phyloP scores from a whole-genome alignment of 441 rosid species.

The Gossypium trilobum region DNA sequence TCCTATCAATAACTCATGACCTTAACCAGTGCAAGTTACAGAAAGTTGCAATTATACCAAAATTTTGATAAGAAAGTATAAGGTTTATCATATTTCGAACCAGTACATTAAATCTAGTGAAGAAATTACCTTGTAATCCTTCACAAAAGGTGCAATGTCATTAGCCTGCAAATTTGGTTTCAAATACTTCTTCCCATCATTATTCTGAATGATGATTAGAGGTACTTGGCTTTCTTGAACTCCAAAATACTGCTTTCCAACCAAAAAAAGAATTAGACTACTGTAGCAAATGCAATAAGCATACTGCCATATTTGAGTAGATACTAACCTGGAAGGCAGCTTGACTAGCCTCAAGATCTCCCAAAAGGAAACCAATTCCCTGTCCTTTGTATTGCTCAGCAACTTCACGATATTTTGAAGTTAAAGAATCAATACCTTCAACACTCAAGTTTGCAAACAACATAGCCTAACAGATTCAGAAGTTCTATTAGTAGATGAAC shows the following conservation, averaged over 20 bases:
- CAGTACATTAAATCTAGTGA: slow-evolving; percentile 5
- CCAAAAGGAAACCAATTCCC: slow-evolving; percentile 61
- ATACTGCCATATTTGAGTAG: slow-evolving; percentile 1
- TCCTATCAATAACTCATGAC: slow-evolving; percentile 7
- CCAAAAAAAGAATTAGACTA: slow-evolving; percentile 4
- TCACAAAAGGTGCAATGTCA: slow-evolving; percentile 70
- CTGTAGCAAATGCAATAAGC: neutral
- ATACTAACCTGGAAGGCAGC: slow-evolving; percentile 71
- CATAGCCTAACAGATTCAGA: slow-evolving; percentile 57
- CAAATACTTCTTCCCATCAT: slow-evolving; percentile 62
- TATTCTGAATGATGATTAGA: slow-evolving; percentile 57
- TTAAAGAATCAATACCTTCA: slow-evolving; percentile 47
- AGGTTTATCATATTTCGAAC: neutral
- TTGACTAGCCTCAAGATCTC: slow-evolving; percentile 75
- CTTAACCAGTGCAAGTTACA: neutral
- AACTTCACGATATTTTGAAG: slow-evolving; percentile 57
- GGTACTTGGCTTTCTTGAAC: slow-evolving; percentile 74
- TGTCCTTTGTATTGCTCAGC: slow-evolving; percentile 69
- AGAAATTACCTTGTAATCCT: slow-evolving; percentile 67
- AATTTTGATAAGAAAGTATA: neutral
- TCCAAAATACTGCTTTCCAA: slow-evolving; percentile 72
- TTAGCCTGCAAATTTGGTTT: slow-evolving; percentile 56
- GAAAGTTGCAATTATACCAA: neutral
- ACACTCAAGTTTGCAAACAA: slow-evolving; percentile 58
- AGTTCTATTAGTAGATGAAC: slow-evolving; percentile 10